phyloP scores from a whole-genome alignment of 495 filamentous ascomycete genomes.

The Chlorociboria aeruginascens region DNA sequence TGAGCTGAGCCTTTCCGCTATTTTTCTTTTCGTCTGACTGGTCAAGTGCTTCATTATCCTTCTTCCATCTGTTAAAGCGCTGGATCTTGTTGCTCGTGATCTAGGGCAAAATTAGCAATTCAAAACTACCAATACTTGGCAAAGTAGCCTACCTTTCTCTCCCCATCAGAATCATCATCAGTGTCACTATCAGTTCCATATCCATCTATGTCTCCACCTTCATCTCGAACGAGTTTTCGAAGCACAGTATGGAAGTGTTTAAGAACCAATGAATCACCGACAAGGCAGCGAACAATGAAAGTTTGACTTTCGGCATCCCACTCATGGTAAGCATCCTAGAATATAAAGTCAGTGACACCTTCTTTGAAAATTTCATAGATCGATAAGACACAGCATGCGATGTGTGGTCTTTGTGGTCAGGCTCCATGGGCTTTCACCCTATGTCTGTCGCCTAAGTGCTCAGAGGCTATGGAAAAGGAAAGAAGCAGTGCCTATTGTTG shows the following conservation, averaged over 20 bases:
- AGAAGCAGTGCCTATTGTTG: too few species aligned
- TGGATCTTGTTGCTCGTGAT: constrained; percentile 6
- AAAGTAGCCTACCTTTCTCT: too few species aligned
- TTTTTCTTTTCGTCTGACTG: neutral
- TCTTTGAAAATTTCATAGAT: too few species aligned
- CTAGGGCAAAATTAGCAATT: constrained; percentile 1
- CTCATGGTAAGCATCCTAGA: constrained; percentile 17
- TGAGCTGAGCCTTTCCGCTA: too few species aligned
- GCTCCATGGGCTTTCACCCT: too few species aligned
- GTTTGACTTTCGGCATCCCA: constrained; percentile 20
- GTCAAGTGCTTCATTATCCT: neutral
- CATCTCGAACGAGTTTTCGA: too few species aligned
- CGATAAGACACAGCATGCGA: too few species aligned
- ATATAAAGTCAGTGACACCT: neutral
- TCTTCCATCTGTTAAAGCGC: constrained; percentile 1
- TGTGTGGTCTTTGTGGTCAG: too few species aligned
- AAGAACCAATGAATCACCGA: constrained; percentile 9
- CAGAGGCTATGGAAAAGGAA: too few species aligned
- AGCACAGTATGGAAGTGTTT: too few species aligned
- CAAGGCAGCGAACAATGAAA: constrained; percentile 23
- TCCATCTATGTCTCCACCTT: too few species aligned
- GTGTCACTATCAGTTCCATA: neutral
- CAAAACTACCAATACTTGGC: neutral
- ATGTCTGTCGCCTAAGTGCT: too few species aligned
- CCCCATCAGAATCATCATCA: neutral